A percentile compares a stretch with the other conserved stretches of the same genome.
Conservation (phyloP, 1,284 basidiomycete genomes). For the Phellinidium pouzarii region DNA sequence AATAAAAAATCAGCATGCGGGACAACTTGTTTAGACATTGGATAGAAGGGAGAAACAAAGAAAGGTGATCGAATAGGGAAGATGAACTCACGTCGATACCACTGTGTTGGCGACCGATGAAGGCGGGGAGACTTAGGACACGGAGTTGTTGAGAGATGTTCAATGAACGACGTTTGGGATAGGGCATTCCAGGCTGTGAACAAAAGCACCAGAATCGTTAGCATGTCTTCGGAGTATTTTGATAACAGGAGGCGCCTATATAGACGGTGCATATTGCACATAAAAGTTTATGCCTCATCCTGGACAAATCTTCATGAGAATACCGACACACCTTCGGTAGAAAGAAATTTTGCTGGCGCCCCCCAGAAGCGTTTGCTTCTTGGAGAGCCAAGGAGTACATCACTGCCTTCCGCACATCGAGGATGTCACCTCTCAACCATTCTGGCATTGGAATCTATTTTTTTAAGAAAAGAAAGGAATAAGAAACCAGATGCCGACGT, state of each 20-base stretch:
- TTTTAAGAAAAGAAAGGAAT: constrained; percentile 29
- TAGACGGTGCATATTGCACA: background rate
- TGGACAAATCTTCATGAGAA: background rate
- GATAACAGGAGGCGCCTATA: background rate
- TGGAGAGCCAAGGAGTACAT: constrained; percentile 34
- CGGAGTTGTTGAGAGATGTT: constrained; percentile 61
- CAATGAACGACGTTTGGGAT: constrained; percentile 33
- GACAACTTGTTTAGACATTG: constrained; percentile 11
- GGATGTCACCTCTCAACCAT: constrained; percentile 63
- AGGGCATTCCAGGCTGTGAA: constrained; percentile 3
- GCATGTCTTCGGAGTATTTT: background rate
- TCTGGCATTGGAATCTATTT: constrained; percentile 57
- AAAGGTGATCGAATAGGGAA: constrained; percentile 10
- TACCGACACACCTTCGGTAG: constrained; percentile 17
- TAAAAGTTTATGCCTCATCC: background rate
- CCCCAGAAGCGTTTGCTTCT: constrained; percentile 20
- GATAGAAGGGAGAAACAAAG: constrained; percentile 8
- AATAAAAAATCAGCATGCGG: constrained; percentile 6
- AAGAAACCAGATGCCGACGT: no score
- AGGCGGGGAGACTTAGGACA: constrained; percentile 51
- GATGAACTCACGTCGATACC: constrained; percentile 74
- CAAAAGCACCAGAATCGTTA: background rate
- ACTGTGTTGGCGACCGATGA: constrained; percentile 78
- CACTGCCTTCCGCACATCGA: constrained; percentile 63
- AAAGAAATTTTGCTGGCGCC: constrained; percentile 19